Evolutionary conservation across 345 rosid species (phyloP).

Genomic region (Kandelia obovata): DNA sequence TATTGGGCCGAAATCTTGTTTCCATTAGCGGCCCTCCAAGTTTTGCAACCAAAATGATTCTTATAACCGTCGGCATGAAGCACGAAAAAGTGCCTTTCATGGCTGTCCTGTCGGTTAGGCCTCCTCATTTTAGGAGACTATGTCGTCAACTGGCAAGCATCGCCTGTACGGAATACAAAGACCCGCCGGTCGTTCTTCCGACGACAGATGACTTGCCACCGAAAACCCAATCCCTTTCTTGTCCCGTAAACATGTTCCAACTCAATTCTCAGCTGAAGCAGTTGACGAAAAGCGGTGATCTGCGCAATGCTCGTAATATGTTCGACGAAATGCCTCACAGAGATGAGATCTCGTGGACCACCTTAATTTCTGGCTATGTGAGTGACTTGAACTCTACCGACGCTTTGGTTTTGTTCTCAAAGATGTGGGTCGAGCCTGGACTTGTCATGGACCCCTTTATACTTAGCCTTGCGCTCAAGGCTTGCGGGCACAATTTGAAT

Average conservation of each 20-base stretch:
- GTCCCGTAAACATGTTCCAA: constrained; percentile 28
- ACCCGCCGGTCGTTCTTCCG: constrained; percentile 5
- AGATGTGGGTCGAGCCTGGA: constrained; percentile 54
- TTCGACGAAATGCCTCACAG: constrained; percentile 66
- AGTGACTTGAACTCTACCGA: constrained; percentile 37
- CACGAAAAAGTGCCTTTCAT: neutral
- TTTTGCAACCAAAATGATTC: too few species aligned
- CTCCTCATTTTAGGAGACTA: constrained; percentile 18
- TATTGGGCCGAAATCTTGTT: too few species aligned
- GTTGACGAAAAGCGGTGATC: constrained; percentile 32
- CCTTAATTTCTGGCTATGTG: constrained; percentile 66
- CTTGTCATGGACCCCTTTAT: constrained; percentile 54
- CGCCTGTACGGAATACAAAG: constrained; percentile 12
- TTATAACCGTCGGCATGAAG: too few species aligned
- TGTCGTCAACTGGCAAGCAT: constrained; percentile 12
- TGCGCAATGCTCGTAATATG: constrained; percentile 56
- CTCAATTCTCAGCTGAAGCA: constrained; percentile 39
- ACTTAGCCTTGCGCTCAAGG: constrained; percentile 71
- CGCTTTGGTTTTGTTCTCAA: constrained; percentile 60
- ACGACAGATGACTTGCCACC: constrained; percentile 4
- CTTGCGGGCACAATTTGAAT: constrained; percentile 52
- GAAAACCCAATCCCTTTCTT: constrained; percentile 3
- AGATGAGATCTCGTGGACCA: constrained; percentile 78
- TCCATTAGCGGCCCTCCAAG: too few species aligned
- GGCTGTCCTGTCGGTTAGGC: constrained; percentile 13